Conservation (phyloP, 495 filamentous ascomycete genomes). For the Apodospora peruviana region DNA sequence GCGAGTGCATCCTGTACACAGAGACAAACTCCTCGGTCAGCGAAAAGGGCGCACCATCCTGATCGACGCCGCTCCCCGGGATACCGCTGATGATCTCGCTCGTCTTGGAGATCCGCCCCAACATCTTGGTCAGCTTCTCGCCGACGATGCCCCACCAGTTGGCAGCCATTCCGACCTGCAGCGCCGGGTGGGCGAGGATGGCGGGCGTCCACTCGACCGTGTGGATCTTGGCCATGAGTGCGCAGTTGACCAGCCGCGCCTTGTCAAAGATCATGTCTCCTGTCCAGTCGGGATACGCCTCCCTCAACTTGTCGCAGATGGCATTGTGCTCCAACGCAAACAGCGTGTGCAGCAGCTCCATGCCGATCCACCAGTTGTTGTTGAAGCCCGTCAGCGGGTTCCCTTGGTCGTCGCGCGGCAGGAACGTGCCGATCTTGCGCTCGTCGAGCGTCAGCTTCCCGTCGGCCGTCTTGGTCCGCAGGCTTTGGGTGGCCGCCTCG, state of each 20-base stretch:
- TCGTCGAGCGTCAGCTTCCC: conserved; percentile 31
- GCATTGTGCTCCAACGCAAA: conserved; percentile 41
- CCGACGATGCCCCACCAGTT: conserved; percentile 43
- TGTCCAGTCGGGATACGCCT: conserved; percentile 25
- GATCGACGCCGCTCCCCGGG: conserved; percentile 32
- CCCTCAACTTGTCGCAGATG: conserved; percentile 29
- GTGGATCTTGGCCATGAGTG: conserved; percentile 44
- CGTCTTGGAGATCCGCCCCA: conserved; percentile 31
- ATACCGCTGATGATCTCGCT: conserved; percentile 36
- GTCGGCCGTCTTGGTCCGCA: conserved; percentile 22
- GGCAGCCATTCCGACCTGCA: conserved; percentile 32
- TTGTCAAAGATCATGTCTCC: conserved; percentile 38
- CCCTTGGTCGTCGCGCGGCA: conserved; percentile 28
- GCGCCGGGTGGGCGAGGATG: conserved; percentile 36
- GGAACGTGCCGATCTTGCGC: conserved; percentile 21
- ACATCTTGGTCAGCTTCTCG: conserved; percentile 30
- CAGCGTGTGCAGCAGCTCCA: conserved; percentile 39
- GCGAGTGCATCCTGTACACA: conserved; percentile 37
- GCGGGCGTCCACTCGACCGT: conserved; percentile 44
- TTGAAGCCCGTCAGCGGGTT: conserved; percentile 37
- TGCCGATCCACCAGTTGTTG: conserved; percentile 39
- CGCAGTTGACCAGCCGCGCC: conserved; percentile 40
- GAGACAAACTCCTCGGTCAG: conserved; percentile 43
- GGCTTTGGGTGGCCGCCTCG: conserved; percentile 25
- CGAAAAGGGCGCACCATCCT: conserved; percentile 29